phyloP scores from a whole-genome alignment of 1,284 basidiomycete species.

The Neotropicomus parvogracilis region DNA sequence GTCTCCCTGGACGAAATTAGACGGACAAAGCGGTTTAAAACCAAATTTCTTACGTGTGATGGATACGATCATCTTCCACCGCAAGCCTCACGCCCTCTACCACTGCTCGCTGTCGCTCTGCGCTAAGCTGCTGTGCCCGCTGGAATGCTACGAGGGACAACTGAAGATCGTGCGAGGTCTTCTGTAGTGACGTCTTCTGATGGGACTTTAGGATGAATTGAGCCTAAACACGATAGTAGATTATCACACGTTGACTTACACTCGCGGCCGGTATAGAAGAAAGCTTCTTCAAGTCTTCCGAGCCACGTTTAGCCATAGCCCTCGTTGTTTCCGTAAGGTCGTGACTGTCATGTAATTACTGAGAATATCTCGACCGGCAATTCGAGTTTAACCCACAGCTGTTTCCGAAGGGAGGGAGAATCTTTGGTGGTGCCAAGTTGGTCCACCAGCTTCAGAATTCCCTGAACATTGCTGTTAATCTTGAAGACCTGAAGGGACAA shows the following conservation, averaged over 20 bases:
- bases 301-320: conserved; percentile 90
- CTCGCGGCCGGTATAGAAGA: conserved; percentile 63
- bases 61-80: conserved; percentile 61
- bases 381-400: conserved; percentile 53
- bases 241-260: conserved; percentile 40
- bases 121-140: conserved; percentile 84
- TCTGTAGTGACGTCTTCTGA: conserved; percentile 77
- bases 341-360: conserved; percentile 45
- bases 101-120: conserved; percentile 80
- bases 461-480: conserved; percentile 96
- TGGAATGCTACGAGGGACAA: conserved; percentile 89
- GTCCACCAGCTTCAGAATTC: conserved; percentile 89
- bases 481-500: conserved; percentile 97
- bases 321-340: conserved; percentile 93
- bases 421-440: conserved; percentile 83
- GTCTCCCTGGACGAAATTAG: too few relatives aligned
- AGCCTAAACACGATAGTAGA: not conserved
- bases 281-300: conserved; percentile 87
- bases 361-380: not conserved
- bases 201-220: conserved; percentile 48
- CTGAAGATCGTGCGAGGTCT: conserved; percentile 92
- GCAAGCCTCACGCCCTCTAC: conserved; percentile 79
- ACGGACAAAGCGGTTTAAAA: too few relatives aligned
- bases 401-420: conserved; percentile 70
- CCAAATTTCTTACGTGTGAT: conserved; percentile 36